Evolutionary conservation across 2,329 filamentous ascomycete species (phyloP).

Genomic region (Aulographum hederae): DNA sequence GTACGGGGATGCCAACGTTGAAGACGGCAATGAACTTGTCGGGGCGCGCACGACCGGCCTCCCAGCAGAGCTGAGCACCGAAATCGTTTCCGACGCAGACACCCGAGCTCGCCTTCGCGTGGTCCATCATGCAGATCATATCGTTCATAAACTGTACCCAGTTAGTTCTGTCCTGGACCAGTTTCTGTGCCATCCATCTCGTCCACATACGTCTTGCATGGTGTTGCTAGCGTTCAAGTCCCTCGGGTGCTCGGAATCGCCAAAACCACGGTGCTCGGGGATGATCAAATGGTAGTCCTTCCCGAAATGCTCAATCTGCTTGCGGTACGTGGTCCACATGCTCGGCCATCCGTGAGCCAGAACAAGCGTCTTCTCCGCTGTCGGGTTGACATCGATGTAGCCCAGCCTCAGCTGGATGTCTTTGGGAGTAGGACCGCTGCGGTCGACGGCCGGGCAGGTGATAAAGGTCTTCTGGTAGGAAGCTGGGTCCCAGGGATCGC

Average conservation of each 20-base stretch:
- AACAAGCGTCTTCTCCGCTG: constrained; percentile 4
- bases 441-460: not conserved
- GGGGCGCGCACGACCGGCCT: constrained; percentile 3
- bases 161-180: not conserved
- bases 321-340: constrained; percentile 5
- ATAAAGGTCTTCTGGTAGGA: constrained; percentile 1
- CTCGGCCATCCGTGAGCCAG: constrained; percentile 4
- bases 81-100: constrained; percentile 5
- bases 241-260: constrained; percentile 3
- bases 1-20: constrained; percentile 4
- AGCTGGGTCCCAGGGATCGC: not conserved
- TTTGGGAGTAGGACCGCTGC: not conserved
- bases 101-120: constrained; percentile 1
- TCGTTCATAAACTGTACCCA: constrained; percentile 4
- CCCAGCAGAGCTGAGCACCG: constrained; percentile 4
- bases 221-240: constrained; percentile 3
- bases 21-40: constrained; percentile 4
- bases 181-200: not conserved
- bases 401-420: constrained; percentile 1
- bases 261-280: constrained; percentile 4
- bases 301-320: constrained; percentile 4
- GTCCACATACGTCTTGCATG: constrained; percentile 3
- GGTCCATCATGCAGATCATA: constrained; percentile 3
- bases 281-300: constrained; percentile 5
- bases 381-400: constrained; percentile 5